Evolutionary conservation across 192 early-diverging fungal genomes (phyloP), one percentile per base, ranked within the genome.

Genomic region (Hyaloraphidium curvatum): DNA sequence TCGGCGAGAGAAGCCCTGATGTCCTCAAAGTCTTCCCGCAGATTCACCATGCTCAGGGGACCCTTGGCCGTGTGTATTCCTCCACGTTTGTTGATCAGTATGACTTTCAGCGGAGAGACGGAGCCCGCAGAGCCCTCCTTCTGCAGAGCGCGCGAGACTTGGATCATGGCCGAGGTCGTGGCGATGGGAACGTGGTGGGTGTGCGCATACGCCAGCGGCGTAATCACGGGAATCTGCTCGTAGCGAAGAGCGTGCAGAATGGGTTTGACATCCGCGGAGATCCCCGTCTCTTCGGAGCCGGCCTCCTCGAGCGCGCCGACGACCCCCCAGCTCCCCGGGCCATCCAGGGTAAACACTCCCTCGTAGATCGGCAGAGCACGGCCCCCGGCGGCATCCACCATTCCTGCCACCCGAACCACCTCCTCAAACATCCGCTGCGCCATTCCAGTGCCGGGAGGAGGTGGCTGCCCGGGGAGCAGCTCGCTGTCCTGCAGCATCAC

Each of bases 41-140:
- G 69, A 53, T 91, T 93, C 28, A 91, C 68, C 31, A 93, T 76
- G 51, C 83, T 71, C 28, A 80, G 79, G 7, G 33, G 33, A n/a
- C 1, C 71, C 69, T 21, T 68, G 67, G 0, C 74, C 67, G 11
- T 55, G 57, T 11, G 64, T 54, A 86, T 61, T 26, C 84, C 77
- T 48, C 87, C 73, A 61, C 71, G 62, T 37, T 73, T 62, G 66
- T 84, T 80, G 56, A 86, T 70, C 35, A 87, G 66, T 22, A 86
- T 72, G 4, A 80, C 61, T 28, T 77, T 74, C 55, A 72, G 57
- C 0, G 80, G 83, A 35, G 57, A 5, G 55, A 57, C 25, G 62
- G 57, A 11, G 55, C 28, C 7, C 50, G 54, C 9, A 48, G 64
- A 53, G 11, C 41, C 17, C 16, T 56, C 50, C 37, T 57, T 50